Percentiles rank a stretch among this genome's conserved stretches.
Evolutionary conservation across 805 yeast genomes (phyloP).

Genomic region (Isabelozyma gotoi): DNA sequence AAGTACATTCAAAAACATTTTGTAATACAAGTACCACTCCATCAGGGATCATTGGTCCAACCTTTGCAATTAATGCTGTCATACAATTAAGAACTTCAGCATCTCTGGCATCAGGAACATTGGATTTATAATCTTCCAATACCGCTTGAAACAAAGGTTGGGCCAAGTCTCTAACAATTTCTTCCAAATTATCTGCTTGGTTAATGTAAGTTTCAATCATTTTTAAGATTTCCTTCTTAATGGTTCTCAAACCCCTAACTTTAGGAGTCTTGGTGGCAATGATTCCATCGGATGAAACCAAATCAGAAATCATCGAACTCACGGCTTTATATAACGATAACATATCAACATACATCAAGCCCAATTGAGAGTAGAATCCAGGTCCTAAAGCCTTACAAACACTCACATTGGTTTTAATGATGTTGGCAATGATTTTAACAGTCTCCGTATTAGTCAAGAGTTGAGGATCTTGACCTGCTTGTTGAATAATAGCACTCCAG

Average conservation of each 20-base stretch:
- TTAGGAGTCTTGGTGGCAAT: conserved; percentile 94
- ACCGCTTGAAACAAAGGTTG: conserved; percentile 83
- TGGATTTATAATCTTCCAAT: conserved; percentile 81
- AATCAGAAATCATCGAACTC: conserved; percentile 76
- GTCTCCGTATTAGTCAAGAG: conserved; percentile 76
- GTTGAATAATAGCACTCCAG: conserved; percentile 86
- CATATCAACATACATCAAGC: conserved; percentile 85
- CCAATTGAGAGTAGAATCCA: conserved; percentile 84
- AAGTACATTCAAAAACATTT: conserved; percentile 89
- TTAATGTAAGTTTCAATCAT: conserved; percentile 85
- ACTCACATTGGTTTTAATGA: conserved; percentile 92
- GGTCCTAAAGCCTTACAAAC: conserved; percentile 95
- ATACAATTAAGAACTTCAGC: conserved; percentile 96
- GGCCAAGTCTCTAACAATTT: conserved; percentile 77
- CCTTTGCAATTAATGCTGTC: conserved; percentile 83
- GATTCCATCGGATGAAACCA: conserved; percentile 76
- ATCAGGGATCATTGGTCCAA: conserved; percentile 84
- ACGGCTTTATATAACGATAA: conserved; percentile 86
- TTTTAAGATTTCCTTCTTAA: conserved; percentile 89
- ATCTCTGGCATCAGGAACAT: conserved; percentile 95
- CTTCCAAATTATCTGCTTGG: conserved; percentile 82
- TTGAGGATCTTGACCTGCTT: conserved; percentile 81
- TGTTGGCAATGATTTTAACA: conserved; percentile 89
- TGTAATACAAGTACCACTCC: conserved; percentile 86
- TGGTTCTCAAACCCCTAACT: conserved; percentile 92